phyloP scores from a whole-genome alignment of 2,329 filamentous ascomycete species.

The Epichloe gansuensis region DNA sequence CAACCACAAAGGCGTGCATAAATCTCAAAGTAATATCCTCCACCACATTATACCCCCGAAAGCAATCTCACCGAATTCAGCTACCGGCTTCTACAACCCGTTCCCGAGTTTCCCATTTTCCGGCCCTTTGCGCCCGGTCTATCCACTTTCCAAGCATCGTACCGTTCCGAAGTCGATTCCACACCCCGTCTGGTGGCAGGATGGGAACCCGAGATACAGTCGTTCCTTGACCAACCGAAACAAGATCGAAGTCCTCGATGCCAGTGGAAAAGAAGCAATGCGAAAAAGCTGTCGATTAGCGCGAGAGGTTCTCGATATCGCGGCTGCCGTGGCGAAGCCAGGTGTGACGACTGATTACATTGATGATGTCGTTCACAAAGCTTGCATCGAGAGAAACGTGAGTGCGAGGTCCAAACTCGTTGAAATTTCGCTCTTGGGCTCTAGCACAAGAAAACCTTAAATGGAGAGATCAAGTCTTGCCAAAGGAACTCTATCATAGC shows the following conservation, averaged over 20 bases:
- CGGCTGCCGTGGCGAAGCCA: conserved; percentile 70
- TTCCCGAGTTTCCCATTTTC: conserved; percentile 81
- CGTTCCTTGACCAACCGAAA: conserved; percentile 53
- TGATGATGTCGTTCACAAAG: conserved; percentile 89
- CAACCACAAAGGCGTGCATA: conserved; percentile 61
- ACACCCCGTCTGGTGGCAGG: conserved; percentile 75
- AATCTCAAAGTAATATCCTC: conserved; percentile 63
- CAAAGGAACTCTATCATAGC: background rate
- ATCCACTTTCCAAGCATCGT: conserved; percentile 63
- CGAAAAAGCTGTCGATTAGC: conserved; percentile 79
- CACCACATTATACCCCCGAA: conserved; percentile 63
- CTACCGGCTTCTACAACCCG: conserved; percentile 79
- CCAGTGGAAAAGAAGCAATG: conserved; percentile 76
- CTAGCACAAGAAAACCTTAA: background rate
- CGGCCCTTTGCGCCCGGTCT: conserved; percentile 72
- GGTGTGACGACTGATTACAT: conserved; percentile 93
- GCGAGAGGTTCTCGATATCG: conserved; percentile 85
- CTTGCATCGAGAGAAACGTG: conserved; percentile 84
- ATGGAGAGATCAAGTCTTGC: background rate
- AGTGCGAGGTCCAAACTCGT: conserved; percentile 20
- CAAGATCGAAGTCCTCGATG: conserved; percentile 72
- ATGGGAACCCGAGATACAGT: conserved; percentile 59
- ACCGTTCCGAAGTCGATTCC: conserved; percentile 67
- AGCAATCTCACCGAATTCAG: conserved; percentile 82
- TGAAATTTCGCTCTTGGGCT: background rate